phyloP scores from a whole-genome alignment of 192 early-diverging fungal species.

The Coemansia sp. region DNA sequence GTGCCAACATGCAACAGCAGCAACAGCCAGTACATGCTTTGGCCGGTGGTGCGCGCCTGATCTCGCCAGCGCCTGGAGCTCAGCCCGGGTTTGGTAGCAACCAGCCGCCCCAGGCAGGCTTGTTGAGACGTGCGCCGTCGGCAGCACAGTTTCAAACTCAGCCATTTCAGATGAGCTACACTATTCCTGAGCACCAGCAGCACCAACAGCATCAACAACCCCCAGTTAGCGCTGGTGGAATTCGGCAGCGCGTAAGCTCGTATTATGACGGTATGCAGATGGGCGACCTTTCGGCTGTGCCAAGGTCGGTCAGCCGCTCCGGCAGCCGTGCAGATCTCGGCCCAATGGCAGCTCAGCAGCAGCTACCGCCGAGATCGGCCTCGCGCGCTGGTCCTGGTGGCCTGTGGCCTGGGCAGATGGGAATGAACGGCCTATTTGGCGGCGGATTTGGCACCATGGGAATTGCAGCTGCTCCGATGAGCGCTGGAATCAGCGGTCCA shows the following conservation, averaged over 20 bases:
- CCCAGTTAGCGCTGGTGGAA: slow-evolving; percentile 14
- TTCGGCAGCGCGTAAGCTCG: slow-evolving; percentile 34
- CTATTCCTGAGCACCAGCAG: slow-evolving; percentile 18
- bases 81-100: slow-evolving; percentile 13
- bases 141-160: slow-evolving; percentile 34
- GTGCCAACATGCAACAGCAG: slow-evolving; percentile 2
- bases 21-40: slow-evolving; percentile 18
- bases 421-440: slow-evolving; percentile 39
- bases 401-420: slow-evolving; percentile 34
- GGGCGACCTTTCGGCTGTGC: slow-evolving; percentile 27
- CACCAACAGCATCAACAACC: slow-evolving; percentile 29
- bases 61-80: slow-evolving; percentile 19
- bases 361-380: slow-evolving; percentile 23
- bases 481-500: slow-evolving; percentile 4
- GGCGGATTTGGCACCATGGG: slow-evolving; percentile 52
- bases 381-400: slow-evolving; percentile 39
- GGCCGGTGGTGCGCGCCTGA: slow-evolving; percentile 36
- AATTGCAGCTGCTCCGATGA: slow-evolving; percentile 8
- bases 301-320: slow-evolving; percentile 36
- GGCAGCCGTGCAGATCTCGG: slow-evolving; percentile 43
- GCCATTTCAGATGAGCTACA: slow-evolving; percentile 15
- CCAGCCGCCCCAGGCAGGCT: slow-evolving; percentile 18
- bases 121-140: slow-evolving; percentile 39
- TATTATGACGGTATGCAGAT: slow-evolving; percentile 38
- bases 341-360: slow-evolving; percentile 8